phyloP scores from a whole-genome alignment of 148 eudicot species.

The Chenopodium suecicum region DNA sequence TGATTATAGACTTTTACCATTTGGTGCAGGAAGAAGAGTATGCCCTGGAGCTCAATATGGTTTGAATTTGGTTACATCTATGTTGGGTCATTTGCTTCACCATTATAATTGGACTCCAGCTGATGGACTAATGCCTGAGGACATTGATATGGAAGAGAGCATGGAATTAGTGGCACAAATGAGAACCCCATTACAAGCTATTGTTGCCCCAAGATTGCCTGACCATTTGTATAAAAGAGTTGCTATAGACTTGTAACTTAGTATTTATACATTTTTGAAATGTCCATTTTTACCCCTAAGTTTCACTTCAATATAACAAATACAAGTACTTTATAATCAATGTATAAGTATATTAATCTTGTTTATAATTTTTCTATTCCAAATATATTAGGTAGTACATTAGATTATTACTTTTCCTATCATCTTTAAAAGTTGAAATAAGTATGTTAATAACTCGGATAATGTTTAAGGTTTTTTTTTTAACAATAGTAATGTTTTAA shows the following conservation, averaged over 20 bases:
- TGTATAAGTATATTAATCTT: background rate
- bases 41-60: conserved; percentile 38
- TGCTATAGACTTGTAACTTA: background rate
- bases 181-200: conserved; percentile 29
- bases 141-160: conserved; percentile 33
- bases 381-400: too few species aligned
- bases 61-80: conserved; percentile 36
- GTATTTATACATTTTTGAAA: background rate
- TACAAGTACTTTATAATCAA: background rate
- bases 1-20: conserved; percentile 38
- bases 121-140: conserved; percentile 32
- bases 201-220: conserved; percentile 34
- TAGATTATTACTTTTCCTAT: too few species aligned
- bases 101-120: conserved; percentile 36
- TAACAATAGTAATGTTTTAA: too few species aligned
- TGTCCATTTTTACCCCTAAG: background rate
- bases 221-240: conserved; percentile 19
- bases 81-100: conserved; percentile 38
- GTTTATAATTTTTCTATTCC: too few species aligned
- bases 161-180: conserved; percentile 26
- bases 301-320: background rate
- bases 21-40: conserved; percentile 36
- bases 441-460: too few species aligned
- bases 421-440: too few species aligned
- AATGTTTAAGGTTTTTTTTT: too few species aligned